Conservation (phyloP, 2,329 filamentous ascomycete genomes). For the Ophiobolus disseminans region DNA sequence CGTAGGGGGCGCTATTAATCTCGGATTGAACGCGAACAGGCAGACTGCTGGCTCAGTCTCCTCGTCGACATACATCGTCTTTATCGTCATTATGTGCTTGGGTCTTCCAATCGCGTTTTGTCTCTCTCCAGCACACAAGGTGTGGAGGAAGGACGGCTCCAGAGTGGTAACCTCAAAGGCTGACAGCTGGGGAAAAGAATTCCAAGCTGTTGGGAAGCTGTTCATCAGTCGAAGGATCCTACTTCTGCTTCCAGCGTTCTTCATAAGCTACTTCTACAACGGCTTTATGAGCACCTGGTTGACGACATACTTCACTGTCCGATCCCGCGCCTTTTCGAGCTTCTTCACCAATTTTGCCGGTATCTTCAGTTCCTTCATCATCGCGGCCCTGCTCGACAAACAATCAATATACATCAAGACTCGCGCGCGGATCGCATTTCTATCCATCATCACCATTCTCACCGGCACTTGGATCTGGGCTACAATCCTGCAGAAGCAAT, state of each 20-base stretch:
- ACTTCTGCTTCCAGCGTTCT: slow-evolving; percentile 45
- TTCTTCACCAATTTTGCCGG: slow-evolving; percentile 50
- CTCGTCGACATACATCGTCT: slow-evolving; percentile 53
- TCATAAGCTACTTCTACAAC: slow-evolving; percentile 50
- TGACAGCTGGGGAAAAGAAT: slow-evolving; percentile 33
- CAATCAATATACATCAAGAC: slow-evolving; percentile 44
- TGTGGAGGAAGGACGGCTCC: slow-evolving; percentile 54
- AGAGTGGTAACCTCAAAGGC: slow-evolving; percentile 34
- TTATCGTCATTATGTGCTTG: slow-evolving; percentile 58
- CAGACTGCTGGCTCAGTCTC: slow-evolving; percentile 50
- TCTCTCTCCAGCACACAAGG: slow-evolving; percentile 55
- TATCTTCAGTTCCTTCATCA: slow-evolving; percentile 46
- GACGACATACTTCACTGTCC: slow-evolving; percentile 46
- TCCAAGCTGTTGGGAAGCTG: slow-evolving; percentile 39
- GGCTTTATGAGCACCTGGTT: slow-evolving; percentile 46
- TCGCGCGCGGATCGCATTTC: slow-evolving; percentile 38
- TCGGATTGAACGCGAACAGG: slow-evolving; percentile 55
- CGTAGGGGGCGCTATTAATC: slow-evolving; percentile 59
- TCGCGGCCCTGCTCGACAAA: slow-evolving; percentile 42
- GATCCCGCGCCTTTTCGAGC: slow-evolving; percentile 42
- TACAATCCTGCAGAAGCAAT: slow-evolving; percentile 39
- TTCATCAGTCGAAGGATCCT: slow-evolving; percentile 42
- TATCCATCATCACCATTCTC: slow-evolving; percentile 38
- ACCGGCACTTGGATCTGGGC: slow-evolving; percentile 48
- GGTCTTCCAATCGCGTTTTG: slow-evolving; percentile 53